These are phyloP conservation scores for Colletotrichum spinosum DNA, from an alignment of 2,329 filamentous ascomycete species.

Conservation along the genomic window DNA sequence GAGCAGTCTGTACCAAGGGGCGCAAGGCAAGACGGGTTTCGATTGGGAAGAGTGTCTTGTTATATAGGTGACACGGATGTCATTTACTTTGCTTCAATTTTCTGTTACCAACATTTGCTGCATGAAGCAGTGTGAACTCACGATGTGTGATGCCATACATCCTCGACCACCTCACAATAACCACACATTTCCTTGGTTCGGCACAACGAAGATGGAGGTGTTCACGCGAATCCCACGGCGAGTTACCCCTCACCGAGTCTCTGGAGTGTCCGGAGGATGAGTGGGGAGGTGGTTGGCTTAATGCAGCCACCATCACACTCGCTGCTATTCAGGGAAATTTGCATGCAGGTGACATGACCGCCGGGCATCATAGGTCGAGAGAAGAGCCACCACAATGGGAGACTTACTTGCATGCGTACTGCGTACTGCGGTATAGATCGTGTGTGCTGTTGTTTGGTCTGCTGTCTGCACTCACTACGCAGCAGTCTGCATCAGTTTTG, in stretches of 20 bases:
- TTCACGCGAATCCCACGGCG: constrained; percentile 4
- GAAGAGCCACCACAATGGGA: no score
- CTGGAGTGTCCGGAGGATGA: not conserved
- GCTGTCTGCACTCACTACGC: no score
- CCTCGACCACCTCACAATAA: not conserved
- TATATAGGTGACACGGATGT: not conserved
- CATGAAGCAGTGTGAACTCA: constrained; percentile 1
- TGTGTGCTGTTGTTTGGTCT: no score
- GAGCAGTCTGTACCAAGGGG: no score
- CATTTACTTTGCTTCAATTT: no score
- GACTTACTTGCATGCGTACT: no score
- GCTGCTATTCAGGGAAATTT: constrained; percentile 25
- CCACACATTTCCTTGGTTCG: not conserved
- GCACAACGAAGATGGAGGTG: not conserved
- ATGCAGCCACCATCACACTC: constrained; percentile 38
- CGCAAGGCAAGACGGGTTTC: no score
- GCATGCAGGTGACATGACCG: constrained; percentile 21
- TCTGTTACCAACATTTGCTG: not conserved
- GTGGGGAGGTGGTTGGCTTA: not conserved
- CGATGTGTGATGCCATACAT: not conserved
- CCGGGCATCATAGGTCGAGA: no score
- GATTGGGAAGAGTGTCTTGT: not conserved
- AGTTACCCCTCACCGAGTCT: not conserved
- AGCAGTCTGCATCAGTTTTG: no score
- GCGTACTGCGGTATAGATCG: no score